phyloP scores from a whole-genome alignment of 2,329 filamentous ascomycete genomes.

The Exophiala viscosa region DNA sequence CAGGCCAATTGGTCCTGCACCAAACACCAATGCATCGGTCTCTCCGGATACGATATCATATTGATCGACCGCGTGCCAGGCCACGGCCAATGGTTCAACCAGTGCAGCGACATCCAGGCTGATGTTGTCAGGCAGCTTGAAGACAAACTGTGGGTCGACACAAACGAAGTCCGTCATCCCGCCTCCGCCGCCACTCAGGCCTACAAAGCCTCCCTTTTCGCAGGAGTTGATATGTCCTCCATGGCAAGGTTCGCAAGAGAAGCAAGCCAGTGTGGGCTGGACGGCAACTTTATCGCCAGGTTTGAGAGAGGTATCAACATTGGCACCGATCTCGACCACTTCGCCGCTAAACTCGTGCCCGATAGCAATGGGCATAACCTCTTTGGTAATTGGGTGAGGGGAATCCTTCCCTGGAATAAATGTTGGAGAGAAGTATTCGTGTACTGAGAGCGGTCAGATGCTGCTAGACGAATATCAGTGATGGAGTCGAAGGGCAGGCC shows the following conservation, averaged over 20 bases:
- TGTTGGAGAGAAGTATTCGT: slow-evolving; percentile 51
- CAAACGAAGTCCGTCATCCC: slow-evolving; percentile 56
- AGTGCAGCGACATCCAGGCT: slow-evolving; percentile 55
- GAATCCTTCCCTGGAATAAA: slow-evolving; percentile 43
- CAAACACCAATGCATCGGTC: slow-evolving; percentile 54
- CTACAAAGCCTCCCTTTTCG: slow-evolving; percentile 53
- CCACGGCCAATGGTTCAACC: slow-evolving; percentile 61
- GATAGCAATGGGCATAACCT: slow-evolving; percentile 56
- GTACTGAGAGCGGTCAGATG: slow-evolving; percentile 31
- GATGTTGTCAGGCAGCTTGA: slow-evolving; percentile 51
- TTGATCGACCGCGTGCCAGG: slow-evolving; percentile 59
- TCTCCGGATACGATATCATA: slow-evolving; percentile 43
- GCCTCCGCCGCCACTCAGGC: slow-evolving; percentile 49
- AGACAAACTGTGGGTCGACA: slow-evolving; percentile 47
- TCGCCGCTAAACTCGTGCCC: slow-evolving; percentile 65
- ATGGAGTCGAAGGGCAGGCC: background rate
- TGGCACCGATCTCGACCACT: slow-evolving; percentile 55
- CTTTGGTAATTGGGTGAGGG: slow-evolving; percentile 58
- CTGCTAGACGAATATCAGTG: background rate
- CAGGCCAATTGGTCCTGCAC: slow-evolving; percentile 61
- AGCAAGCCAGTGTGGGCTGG: slow-evolving; percentile 59
- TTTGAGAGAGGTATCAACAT: slow-evolving; percentile 43
- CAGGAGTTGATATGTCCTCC: slow-evolving; percentile 57
- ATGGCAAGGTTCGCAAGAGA: slow-evolving; percentile 54
- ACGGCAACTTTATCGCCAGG: slow-evolving; percentile 58